phyloP scores from a whole-genome alignment of 345 rosid genomes.

The Melaleuca quinquenervia region DNA sequence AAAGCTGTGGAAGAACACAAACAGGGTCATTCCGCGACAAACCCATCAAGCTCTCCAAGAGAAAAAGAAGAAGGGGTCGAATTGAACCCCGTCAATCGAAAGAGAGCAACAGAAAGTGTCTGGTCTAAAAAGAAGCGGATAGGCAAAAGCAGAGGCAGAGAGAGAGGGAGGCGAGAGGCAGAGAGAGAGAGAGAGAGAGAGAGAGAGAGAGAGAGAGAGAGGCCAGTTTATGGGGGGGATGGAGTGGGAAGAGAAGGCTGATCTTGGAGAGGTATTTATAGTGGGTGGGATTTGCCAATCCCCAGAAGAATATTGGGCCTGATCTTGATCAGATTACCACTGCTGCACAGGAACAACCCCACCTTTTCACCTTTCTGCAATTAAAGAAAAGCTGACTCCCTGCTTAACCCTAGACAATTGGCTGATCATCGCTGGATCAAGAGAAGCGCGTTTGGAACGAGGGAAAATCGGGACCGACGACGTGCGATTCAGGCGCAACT shows the following conservation, averaged over 20 bases:
- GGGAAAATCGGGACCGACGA: background rate
- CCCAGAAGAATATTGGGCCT: constrained; percentile 89
- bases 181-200: background rate
- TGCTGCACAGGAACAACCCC: background rate
- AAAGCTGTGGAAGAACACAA: constrained; percentile 99
- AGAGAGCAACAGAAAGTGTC: background rate
- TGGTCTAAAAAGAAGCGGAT: background rate
- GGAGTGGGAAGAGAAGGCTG: background rate
- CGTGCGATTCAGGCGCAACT: constrained; percentile 18
- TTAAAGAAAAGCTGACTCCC: background rate
- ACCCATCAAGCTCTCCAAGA: background rate
- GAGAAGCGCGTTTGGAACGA: background rate
- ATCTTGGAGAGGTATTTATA: background rate
- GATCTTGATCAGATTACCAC: constrained; percentile 27
- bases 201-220: background rate
- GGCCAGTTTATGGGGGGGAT: background rate
- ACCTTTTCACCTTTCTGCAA: background rate
- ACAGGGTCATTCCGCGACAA: constrained; percentile 36
- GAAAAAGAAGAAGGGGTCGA: background rate
- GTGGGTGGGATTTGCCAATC: constrained; percentile 26
- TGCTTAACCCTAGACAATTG: background rate
- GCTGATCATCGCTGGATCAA: background rate
- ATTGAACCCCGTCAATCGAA: background rate
- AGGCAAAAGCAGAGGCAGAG: background rate
- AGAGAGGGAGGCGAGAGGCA: background rate